phyloP scores from a whole-genome alignment of 2,329 filamentous ascomycete species.

The Aspergillus unguis region DNA sequence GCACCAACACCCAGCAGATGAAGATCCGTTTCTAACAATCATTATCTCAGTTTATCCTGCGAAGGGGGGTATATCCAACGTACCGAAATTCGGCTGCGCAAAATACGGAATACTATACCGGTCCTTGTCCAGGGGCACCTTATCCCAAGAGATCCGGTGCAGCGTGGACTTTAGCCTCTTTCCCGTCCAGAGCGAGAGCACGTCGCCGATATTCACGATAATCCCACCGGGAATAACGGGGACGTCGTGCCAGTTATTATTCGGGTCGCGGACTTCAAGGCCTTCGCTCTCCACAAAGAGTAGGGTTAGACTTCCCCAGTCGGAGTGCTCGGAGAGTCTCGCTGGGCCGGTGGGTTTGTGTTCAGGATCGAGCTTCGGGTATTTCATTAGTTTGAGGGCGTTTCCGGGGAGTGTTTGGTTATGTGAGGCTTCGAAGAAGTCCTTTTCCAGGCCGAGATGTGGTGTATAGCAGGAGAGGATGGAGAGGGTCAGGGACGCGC shows the following conservation, averaged over 20 bases:
- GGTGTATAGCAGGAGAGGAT: not conserved
- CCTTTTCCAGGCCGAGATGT: not conserved
- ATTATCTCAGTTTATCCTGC: not conserved
- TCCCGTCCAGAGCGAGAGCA: not conserved
- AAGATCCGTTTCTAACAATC: not conserved
- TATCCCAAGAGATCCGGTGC: slow-evolving; percentile 2
- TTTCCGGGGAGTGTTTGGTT: not conserved
- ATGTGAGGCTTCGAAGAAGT: not conserved
- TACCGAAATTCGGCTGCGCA: not conserved
- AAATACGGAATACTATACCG: slow-evolving; percentile 3
- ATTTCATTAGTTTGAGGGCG: slow-evolving; percentile 1
- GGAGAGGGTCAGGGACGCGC: not conserved
- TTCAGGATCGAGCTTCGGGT: not conserved
- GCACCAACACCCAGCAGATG: not conserved
- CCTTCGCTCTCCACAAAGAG: not conserved
- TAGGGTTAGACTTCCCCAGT: not conserved
- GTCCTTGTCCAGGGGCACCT: not conserved
- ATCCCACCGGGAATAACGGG: not conserved
- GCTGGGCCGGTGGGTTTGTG: not conserved
- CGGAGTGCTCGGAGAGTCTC: not conserved
- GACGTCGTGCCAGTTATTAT: slow-evolving; percentile 1
- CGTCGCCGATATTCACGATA: slow-evolving; percentile 1
- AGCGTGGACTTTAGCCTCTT: slow-evolving; percentile 1
- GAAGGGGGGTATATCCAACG: not conserved
- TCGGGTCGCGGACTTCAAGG: not conserved